Base-by-base conservation (phyloP, 1,284 basidiomycete species). In the Chalciporus sp. region DNA sequence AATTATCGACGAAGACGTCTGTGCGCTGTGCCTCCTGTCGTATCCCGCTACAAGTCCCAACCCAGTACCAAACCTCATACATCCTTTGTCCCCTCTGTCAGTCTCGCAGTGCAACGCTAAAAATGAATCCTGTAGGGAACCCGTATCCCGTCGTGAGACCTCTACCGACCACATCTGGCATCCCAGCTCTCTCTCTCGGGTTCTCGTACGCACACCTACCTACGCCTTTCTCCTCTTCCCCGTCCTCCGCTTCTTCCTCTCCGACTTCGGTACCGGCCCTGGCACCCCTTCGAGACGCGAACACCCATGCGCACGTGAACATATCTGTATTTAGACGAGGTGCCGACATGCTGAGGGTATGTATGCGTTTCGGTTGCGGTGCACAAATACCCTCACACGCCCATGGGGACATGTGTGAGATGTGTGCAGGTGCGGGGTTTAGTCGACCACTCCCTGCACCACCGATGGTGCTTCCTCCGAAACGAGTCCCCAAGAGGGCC, bases 321-420 rank as follows among this genome's bases (percentile, higher is more conserved):
- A 5, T 33, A 16, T 10, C 19, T 26, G n/a, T 16, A 26, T 17
- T 33, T 5, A 33, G 31, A 33, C 11, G 12, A 7, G 31, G 31
- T 14, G 31, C 11, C 6, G 31, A 29, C 10, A 17, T 40, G 26
- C 33, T 4, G 4, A 41, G 49, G 7, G 41, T 49, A 7, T 63
- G 65, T 26, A 46, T 59, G 52, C 61, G 63, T 37, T 54, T 45
- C 7, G 65, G 65, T 5, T 64, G 65, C 11, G 58, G 63, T 5
- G 43, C 39, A 0, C 52, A 42, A 3, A 12, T 67, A 7, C 45
- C 47, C 2, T 2, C 10, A 17, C 27, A 53, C 20, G 33, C 37
- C 9, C n/a, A 11, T 2, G 45, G 54, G 7, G 46, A 52, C 12
- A 17, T 59, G n/a, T 67, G 62, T 12, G 45, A 44, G 20, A 41